Percentiles rank a stretch among this genome's conserved stretches.
These are phyloP conservation scores for Diutina scorzettiae DNA, from an alignment of 1,139 yeast species.

Conservation along the genomic window DNA sequence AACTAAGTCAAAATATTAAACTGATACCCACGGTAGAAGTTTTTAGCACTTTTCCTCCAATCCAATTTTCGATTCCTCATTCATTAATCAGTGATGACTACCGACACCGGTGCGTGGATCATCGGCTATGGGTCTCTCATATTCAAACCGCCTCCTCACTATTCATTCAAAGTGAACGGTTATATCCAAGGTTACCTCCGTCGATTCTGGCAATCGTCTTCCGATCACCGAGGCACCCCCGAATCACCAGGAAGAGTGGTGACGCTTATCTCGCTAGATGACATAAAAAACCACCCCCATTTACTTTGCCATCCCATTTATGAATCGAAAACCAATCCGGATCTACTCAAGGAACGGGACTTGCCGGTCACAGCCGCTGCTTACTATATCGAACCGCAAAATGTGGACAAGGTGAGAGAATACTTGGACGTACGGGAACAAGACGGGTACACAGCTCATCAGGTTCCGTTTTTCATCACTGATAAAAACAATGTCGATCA, in stretches of 20 bases:
- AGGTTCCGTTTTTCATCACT: constrained; percentile 48
- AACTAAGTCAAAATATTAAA: background rate
- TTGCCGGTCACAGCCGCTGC: constrained; percentile 72
- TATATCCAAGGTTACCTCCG: constrained; percentile 65
- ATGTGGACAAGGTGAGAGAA: constrained; percentile 47
- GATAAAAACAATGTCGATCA: background rate
- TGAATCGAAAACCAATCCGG: constrained; percentile 19
- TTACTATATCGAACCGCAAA: constrained; percentile 60
- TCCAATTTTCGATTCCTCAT: too few species aligned
- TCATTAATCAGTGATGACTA: background rate
- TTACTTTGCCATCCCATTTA: constrained; percentile 36
- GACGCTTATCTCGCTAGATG: constrained; percentile 52
- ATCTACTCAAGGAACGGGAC: constrained; percentile 26
- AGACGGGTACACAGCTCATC: constrained; percentile 71
- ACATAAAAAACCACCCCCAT: constrained; percentile 29
- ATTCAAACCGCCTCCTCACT: constrained; percentile 82
- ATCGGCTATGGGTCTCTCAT: constrained; percentile 87
- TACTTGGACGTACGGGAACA: constrained; percentile 77
- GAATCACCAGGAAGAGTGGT: constrained; percentile 80
- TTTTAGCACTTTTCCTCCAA: constrained; percentile 6
- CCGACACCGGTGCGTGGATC: constrained; percentile 37
- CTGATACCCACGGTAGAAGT: background rate
- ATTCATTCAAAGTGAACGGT: constrained; percentile 54
- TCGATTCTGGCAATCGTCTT: constrained; percentile 84
- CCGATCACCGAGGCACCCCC: constrained; percentile 86